Percentiles rank a stretch among this genome's conserved stretches.
phyloP scores from a whole-genome alignment of 306 rosid species.

The Cicer bijugum region DNA sequence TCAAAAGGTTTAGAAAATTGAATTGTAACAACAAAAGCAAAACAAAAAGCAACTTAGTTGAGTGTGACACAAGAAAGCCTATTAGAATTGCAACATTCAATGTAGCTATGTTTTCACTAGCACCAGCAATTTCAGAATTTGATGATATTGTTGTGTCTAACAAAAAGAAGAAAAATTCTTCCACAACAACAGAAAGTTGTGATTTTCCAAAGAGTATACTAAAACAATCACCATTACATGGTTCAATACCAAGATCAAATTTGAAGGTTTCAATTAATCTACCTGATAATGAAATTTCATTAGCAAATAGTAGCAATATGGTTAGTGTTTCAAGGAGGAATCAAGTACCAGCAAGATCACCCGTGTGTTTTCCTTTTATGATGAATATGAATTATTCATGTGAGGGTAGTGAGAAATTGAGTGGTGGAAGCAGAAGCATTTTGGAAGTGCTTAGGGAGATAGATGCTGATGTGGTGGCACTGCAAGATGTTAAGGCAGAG shows the following conservation, averaged over 20 bases:
- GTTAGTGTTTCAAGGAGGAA: conserved; percentile 51
- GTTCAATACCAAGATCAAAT: conserved; percentile 53
- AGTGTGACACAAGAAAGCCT: conserved; percentile 58
- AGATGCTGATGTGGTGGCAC: conserved; percentile 78
- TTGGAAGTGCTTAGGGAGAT: conserved; percentile 76
- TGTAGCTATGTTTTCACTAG: conserved; percentile 93
- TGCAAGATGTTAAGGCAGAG: conserved; percentile 90
- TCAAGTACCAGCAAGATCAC: conserved; percentile 79
- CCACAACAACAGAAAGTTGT: conserved; percentile 8
- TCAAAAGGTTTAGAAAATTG: conserved; percentile 75
- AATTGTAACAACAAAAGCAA: conserved; percentile 43
- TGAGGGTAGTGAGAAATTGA: conserved; percentile 56
- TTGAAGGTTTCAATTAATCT: conserved; percentile 82
- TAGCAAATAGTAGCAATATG: conserved; percentile 55
- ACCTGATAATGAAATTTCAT: conserved; percentile 82
- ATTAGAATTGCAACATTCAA: conserved; percentile 75
- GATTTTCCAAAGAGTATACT: conserved; percentile 76
- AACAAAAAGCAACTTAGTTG: conserved; percentile 39
- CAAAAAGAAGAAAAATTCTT: conserved; percentile 26
- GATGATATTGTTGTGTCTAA: conserved; percentile 44
- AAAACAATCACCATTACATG: conserved; percentile 71
- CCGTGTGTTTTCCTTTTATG: conserved; percentile 64
- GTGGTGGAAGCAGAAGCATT: conserved; percentile 66
- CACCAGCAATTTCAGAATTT: conserved; percentile 75
- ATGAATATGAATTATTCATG: conserved; percentile 54